A percentile compares a stretch with the other conserved stretches of the same genome.
phyloP scores from a whole-genome alignment of 495 filamentous ascomycete species.

The Aspergillus asperescens region DNA sequence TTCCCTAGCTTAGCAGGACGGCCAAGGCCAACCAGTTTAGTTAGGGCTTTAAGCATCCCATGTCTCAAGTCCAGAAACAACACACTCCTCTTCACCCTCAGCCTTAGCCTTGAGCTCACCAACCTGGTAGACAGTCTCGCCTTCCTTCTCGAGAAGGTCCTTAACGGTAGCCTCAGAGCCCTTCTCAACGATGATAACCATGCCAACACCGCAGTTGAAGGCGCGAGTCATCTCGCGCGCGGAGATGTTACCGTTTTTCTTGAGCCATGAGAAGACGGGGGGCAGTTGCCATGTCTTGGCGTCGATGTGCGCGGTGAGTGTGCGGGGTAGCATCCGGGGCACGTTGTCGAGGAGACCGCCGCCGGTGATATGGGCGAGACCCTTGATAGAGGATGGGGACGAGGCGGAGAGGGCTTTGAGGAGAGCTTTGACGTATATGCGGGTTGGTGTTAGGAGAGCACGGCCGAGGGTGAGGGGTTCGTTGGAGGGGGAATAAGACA shows the following conservation, averaged over 20 bases:
- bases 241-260: conserved; percentile 65
- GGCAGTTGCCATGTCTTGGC: conserved; percentile 65
- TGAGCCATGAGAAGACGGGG: conserved; percentile 78
- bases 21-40: too few species aligned
- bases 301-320: conserved; percentile 72
- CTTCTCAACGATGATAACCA: conserved; percentile 73
- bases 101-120: conserved; percentile 56
- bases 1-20: too few species aligned
- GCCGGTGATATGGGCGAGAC: conserved; percentile 93
- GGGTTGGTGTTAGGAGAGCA: conserved; percentile 70
- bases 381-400: conserved; percentile 71
- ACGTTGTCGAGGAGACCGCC: conserved; percentile 90
- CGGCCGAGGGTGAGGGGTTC: conserved; percentile 53
- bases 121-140: conserved; percentile 73
- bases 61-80: conserved; percentile 60
- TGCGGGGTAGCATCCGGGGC: conserved; percentile 78
- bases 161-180: conserved; percentile 48
- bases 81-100: conserved; percentile 56
- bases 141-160: conserved; percentile 51
- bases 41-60: conserved; percentile 60
- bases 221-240: conserved; percentile 75
- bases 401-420: conserved; percentile 51
- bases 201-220: conserved; percentile 93
- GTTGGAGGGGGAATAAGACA: conserved; percentile 32
- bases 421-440: conserved; percentile 73